phyloP scores from a whole-genome alignment of 805 yeast species.

The Candida sithepensis region DNA sequence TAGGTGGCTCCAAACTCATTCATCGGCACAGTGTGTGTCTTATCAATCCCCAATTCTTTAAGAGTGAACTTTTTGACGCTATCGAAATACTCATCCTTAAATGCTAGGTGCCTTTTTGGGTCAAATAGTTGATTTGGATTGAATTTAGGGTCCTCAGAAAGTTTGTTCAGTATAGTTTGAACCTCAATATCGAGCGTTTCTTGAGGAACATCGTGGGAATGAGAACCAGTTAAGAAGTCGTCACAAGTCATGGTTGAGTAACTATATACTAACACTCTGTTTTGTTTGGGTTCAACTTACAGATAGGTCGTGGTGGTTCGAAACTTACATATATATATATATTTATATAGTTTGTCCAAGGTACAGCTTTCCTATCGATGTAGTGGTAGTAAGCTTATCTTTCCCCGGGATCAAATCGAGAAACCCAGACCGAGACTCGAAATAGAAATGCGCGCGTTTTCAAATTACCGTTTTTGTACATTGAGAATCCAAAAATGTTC shows the following conservation, averaged over 20 bases:
- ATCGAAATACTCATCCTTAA: conserved; percentile 35
- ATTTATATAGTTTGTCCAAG: not conserved
- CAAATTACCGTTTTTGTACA: no score
- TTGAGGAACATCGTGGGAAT: conserved; percentile 24
- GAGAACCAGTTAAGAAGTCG: conserved; percentile 21
- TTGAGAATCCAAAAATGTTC: no score
- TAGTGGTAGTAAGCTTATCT: not conserved
- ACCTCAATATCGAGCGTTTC: conserved; percentile 26
- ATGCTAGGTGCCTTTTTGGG: conserved; percentile 35
- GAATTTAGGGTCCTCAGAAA: conserved; percentile 11
- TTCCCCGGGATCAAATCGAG: not conserved
- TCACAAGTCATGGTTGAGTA: conserved; percentile 8
- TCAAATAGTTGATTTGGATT: conserved; percentile 31
- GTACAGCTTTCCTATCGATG: not conserved
- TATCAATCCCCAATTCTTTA: conserved; percentile 34
- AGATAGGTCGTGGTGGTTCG: not conserved
- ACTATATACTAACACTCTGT: no score
- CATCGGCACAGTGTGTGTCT: conserved; percentile 34
- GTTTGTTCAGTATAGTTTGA: conserved; percentile 10
- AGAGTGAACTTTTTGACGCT: conserved; percentile 36
- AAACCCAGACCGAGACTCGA: not conserved
- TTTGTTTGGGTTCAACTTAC: not conserved
- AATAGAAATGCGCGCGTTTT: not conserved
- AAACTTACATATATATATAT: not conserved
- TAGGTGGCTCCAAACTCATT: conserved; percentile 43